Evolutionary conservation across 441 rosid genomes (phyloP).

Genomic region (Euphorbia neoarborescens): DNA sequence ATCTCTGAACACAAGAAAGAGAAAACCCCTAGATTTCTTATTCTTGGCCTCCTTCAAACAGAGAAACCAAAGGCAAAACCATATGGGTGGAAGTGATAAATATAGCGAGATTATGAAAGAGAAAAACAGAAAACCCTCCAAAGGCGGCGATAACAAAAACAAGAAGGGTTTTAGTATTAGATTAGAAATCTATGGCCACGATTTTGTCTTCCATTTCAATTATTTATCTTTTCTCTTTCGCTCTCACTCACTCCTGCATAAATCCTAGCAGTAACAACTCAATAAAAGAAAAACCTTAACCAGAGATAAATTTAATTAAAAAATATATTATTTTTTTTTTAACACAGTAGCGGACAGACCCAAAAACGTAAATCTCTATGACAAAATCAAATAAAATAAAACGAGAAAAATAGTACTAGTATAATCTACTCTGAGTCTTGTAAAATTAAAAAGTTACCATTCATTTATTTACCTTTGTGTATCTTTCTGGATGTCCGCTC

Average conservation of each 20-base stretch:
- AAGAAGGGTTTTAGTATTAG: background rate
- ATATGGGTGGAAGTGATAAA: conserved; percentile 22
- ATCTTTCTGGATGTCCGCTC: conserved; percentile 4
- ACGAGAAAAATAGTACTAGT: background rate
- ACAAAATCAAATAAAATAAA: conserved; percentile 8
- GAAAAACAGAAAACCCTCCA: background rate
- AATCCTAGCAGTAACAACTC: conserved; percentile 8
- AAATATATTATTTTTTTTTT: background rate
- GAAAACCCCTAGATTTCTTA: conserved; percentile 8
- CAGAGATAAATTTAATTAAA: conserved; percentile 13
- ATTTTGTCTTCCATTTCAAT: conserved; percentile 24
- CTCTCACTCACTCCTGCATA: background rate
- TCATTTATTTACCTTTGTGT: background rate
- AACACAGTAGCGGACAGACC: no score
- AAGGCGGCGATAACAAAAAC: background rate
- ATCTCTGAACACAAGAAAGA: conserved; percentile 13
- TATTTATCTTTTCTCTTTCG: conserved; percentile 15
- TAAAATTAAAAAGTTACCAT: background rate
- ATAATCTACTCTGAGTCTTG: no score
- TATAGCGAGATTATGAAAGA: conserved; percentile 9
- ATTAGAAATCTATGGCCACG: conserved; percentile 55
- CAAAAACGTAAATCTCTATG: conserved; percentile 33
- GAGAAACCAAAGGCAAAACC: conserved; percentile 18
- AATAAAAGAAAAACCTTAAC: conserved; percentile 5
- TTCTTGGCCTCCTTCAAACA: conserved; percentile 13